phyloP scores from a whole-genome alignment of 2,329 filamentous ascomycete species.

The Arthrinium phaeospermum region DNA sequence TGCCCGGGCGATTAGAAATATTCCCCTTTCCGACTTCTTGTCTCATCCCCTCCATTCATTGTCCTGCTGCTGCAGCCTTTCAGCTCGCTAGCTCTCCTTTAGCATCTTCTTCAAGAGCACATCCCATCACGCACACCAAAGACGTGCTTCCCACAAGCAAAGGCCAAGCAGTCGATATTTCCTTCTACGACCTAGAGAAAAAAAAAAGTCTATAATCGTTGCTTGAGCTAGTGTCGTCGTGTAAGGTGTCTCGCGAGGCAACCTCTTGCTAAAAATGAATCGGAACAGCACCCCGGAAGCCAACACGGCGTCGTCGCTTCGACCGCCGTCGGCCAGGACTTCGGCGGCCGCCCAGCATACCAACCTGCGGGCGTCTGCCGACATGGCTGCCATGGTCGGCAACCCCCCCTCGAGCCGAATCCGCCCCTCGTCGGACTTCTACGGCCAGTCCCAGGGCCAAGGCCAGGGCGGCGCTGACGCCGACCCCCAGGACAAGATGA shows the following conservation, averaged over 20 bases:
- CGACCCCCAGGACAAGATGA: slow-evolving; percentile 89
- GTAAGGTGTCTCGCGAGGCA: slow-evolving; percentile 16
- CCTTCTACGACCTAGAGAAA: not conserved
- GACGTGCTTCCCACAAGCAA: slow-evolving; percentile 8
- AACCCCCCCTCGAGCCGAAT: slow-evolving; percentile 77
- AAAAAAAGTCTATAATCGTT: not conserved
- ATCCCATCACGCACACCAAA: slow-evolving; percentile 14
- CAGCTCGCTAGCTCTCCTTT: slow-evolving; percentile 16
- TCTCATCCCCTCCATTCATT: slow-evolving; percentile 17
- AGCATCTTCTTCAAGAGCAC: slow-evolving; percentile 14
- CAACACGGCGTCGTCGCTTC: slow-evolving; percentile 78
- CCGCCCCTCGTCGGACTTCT: slow-evolving; percentile 94
- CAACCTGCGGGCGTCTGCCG: slow-evolving; percentile 91
- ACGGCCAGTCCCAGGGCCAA: slow-evolving; percentile 75
- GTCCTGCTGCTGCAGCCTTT: slow-evolving; percentile 15
- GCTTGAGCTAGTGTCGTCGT: slow-evolving; percentile 14
- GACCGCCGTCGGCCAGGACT: slow-evolving; percentile 79
- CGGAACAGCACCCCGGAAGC: slow-evolving; percentile 97
- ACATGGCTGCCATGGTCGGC: slow-evolving; percentile 83
- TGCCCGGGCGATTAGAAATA: slow-evolving; percentile 13
- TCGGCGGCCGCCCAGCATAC: slow-evolving; percentile 78
- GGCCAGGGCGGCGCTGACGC: slow-evolving; percentile 69
- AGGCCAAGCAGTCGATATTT: slow-evolving; percentile 12
- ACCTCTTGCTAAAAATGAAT: slow-evolving; percentile 55
- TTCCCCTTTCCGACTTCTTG: slow-evolving; percentile 16